These are phyloP conservation scores for Passiflora organensis DNA, from an alignment of 345 rosid genomes.

Conservation along the genomic window DNA sequence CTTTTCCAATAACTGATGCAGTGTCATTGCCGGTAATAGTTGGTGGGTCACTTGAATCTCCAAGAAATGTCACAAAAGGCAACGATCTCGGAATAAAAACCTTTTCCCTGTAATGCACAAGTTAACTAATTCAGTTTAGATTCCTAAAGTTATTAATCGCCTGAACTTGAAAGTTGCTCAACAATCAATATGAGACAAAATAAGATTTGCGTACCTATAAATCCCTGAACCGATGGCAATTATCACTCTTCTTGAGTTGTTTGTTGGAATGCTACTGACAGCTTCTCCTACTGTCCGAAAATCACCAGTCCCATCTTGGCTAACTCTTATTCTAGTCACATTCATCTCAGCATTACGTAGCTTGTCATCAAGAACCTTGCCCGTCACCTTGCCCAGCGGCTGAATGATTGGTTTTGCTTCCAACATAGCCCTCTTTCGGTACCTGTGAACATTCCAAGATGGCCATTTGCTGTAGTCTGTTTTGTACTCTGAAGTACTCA, in stretches of 20 bases:
- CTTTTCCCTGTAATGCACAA: constrained; percentile 41
- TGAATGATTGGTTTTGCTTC: constrained; percentile 10
- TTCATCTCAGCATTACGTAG: constrained; percentile 45
- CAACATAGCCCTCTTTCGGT: constrained; percentile 19
- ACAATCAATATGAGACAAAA: too few species aligned
- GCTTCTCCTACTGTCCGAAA: constrained; percentile 45
- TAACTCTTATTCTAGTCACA: constrained; percentile 31
- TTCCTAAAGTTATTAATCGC: neutral
- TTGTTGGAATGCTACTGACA: constrained; percentile 34
- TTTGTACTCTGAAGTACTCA: neutral
- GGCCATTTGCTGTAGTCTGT: constrained; percentile 39
- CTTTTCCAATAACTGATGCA: constrained; percentile 44
- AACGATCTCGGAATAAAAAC: constrained; percentile 34
- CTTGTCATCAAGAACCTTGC: constrained; percentile 33
- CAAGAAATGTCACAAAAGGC: constrained; percentile 51
- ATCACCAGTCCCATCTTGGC: constrained; percentile 45
- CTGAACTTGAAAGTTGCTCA: neutral
- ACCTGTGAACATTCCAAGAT: constrained; percentile 39
- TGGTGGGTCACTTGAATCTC: constrained; percentile 44
- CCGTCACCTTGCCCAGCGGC: constrained; percentile 5
- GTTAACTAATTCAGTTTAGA: too few species aligned
- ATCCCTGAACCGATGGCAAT: constrained; percentile 46
- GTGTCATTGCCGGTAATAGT: constrained; percentile 63
- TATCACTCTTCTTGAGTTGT: constrained; percentile 42
- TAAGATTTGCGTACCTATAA: constrained; percentile 38